phyloP scores from a whole-genome alignment of 129 eudicot species.

The Kitagawia praeruptora region DNA sequence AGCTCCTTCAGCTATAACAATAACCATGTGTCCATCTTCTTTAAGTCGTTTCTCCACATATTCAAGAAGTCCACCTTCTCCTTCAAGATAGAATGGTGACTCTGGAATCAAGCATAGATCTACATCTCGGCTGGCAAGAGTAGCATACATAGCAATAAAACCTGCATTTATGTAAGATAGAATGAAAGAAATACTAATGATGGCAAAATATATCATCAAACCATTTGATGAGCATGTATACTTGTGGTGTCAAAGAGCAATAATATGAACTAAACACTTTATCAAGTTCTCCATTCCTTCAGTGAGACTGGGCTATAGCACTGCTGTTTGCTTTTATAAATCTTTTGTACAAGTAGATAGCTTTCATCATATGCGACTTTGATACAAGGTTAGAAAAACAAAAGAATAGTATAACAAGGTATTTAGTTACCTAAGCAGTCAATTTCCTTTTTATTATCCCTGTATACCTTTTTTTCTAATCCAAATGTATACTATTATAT shows the following conservation, averaged over 20 bases:
- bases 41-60: conserved; percentile 60
- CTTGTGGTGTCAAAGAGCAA: background rate
- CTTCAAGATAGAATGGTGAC: conserved; percentile 83
- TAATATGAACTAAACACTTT: background rate
- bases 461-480: background rate
- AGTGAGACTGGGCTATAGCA: background rate
- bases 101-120: conserved; percentile 93
- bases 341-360: background rate
- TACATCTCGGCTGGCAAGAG: conserved; percentile 90
- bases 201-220: background rate
- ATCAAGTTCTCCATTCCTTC: background rate
- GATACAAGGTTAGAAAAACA: background rate
- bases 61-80: conserved; percentile 80
- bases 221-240: background rate
- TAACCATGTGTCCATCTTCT: conserved; percentile 96
- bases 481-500: background rate
- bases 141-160: conserved; percentile 91
- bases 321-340: background rate
- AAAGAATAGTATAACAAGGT: background rate
- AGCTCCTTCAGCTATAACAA: conserved; percentile 95
- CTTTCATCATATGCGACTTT: background rate
- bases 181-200: background rate
- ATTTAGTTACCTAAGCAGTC: background rate
- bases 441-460: background rate
- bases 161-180: conserved; percentile 35